Percentiles rank a stretch among this genome's conserved stretches.
phyloP scores from a whole-genome alignment of 176 grass and related monocot genomes.

The Lolium rigidum region DNA sequence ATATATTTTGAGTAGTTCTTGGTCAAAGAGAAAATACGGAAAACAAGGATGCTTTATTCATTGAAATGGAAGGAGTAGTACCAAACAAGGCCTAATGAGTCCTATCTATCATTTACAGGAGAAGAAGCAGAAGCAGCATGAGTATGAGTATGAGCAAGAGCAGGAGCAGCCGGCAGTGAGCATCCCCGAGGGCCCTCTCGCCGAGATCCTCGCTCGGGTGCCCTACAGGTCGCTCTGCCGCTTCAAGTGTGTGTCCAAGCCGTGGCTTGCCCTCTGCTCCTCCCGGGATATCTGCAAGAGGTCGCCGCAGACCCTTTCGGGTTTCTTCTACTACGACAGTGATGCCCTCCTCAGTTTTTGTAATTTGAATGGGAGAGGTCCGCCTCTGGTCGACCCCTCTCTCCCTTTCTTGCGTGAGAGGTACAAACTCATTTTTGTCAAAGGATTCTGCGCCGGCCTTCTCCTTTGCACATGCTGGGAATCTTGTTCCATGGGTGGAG shows the following conservation, averaged over 20 bases:
- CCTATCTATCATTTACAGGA: background rate
- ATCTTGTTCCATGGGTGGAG: background rate
- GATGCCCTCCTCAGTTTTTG: background rate
- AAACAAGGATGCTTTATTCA: too few species aligned
- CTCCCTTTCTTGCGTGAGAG: background rate
- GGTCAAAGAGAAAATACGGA: too few species aligned
- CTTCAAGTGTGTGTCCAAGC: background rate
- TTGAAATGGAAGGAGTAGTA: too few species aligned
- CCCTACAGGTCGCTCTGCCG: slow-evolving; percentile 2
- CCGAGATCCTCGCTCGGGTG: background rate
- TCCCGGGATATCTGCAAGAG: background rate
- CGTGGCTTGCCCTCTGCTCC: slow-evolving; percentile 7
- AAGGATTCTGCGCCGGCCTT: background rate
- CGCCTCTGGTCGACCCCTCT: background rate
- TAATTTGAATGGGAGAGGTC: background rate
- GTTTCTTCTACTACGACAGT: background rate
- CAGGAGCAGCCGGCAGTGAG: background rate
- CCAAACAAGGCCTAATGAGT: too few species aligned
- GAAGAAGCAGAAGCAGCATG: background rate
- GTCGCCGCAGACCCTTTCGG: background rate
- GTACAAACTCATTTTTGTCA: background rate
- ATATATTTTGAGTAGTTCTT: too few species aligned
- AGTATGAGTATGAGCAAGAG: background rate
- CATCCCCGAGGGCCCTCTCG: background rate
- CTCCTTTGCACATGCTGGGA: background rate